Evolutionary conservation across 768 basidiomycete genomes (phyloP).

Genomic region (Termitomyces sp.): DNA sequence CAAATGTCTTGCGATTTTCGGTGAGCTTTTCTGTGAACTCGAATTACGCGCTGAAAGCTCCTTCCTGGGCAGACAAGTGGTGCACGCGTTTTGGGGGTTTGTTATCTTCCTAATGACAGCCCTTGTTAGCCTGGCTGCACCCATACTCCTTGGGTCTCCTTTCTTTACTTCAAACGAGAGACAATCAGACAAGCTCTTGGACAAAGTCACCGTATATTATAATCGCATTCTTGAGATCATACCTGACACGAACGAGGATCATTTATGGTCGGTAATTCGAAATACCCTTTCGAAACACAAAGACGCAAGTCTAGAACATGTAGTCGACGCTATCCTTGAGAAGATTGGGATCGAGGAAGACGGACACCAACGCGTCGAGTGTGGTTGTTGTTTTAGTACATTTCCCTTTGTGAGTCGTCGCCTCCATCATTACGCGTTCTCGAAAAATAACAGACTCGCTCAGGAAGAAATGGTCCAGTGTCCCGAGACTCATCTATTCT

Average conservation of each 20-base stretch:
- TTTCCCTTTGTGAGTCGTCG: conserved; percentile 59
- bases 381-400: conserved; percentile 78
- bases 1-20: conserved; percentile 1
- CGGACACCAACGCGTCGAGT: conserved; percentile 56
- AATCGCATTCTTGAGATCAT: conserved; percentile 60
- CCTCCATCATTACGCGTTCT: not conserved
- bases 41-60: not conserved
- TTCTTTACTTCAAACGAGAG: not conserved
- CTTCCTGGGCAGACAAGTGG: not conserved
- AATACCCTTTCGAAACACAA: conserved; percentile 28
- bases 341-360: conserved; percentile 31
- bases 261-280: conserved; percentile 43
- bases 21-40: not conserved
- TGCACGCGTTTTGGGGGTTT: not conserved
- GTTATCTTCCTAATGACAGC: not conserved
- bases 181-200: not conserved
- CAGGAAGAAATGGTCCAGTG: conserved; percentile 88
- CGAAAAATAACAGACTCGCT: not conserved
- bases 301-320: conserved; percentile 43
- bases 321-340: conserved; percentile 59
- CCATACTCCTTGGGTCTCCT: not conserved
- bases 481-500: conserved; percentile 86
- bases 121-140: not conserved
- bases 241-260: conserved; percentile 58
- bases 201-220: conserved; percentile 19